Base-by-base conservation (phyloP, 2,329 filamentous ascomycete genomes). In the Penicillium aurantiogriseum region DNA sequence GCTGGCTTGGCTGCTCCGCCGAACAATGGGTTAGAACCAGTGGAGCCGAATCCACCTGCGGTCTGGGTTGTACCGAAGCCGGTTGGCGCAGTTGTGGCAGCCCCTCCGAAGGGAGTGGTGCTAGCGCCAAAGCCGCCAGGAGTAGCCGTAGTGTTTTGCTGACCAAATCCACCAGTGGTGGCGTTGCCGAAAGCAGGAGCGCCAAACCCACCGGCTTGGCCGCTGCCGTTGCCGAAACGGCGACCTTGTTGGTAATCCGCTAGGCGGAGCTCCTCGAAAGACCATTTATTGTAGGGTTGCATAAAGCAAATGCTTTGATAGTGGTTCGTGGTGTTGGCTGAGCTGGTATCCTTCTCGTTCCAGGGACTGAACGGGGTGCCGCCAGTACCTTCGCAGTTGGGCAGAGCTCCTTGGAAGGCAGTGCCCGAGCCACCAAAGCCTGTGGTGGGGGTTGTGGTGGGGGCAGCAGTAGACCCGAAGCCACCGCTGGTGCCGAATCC, bases 231-330 rank as follows among this genome's bases (percentile, higher is more conserved):
- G 35, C 92, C 94, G 71, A 85, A 91, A 53, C 88, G 88, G 58
- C 92, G 87, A 50, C 92, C 92, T 74, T 92, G 89, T 58, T 88
- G 85, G 73, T 99, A 99, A 75, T 99, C 94, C 45, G 86, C 91
- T 60, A 96, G 76, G 69, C 90, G 83, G 53, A 94, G 77, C 74
- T 94, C 79, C 69, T 89, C 94, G n/a, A 90, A 85, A 10, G 93
- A 97, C 80, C 89, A 97, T 72, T 94, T 95, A 74, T 87, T 88
- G 78, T 81, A 81, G 6, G 79, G 76, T 45, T 71, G 71, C 77
- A 79, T 78, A 54, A 79, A 79, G 25, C 68, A 75, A 62, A 81
- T 76, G 62, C 77, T 81, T 66, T 81, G 79, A 56, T 77, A 81
- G 56, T 77, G 71, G 59, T 77, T 80, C 50, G 71, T 80, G 10